A percentile compares a stretch with the other conserved stretches of the same genome.
These are phyloP conservation scores for Botrytis paeoniae DNA, from an alignment of 2,329 filamentous ascomycete genomes.

Conservation along the genomic window DNA sequence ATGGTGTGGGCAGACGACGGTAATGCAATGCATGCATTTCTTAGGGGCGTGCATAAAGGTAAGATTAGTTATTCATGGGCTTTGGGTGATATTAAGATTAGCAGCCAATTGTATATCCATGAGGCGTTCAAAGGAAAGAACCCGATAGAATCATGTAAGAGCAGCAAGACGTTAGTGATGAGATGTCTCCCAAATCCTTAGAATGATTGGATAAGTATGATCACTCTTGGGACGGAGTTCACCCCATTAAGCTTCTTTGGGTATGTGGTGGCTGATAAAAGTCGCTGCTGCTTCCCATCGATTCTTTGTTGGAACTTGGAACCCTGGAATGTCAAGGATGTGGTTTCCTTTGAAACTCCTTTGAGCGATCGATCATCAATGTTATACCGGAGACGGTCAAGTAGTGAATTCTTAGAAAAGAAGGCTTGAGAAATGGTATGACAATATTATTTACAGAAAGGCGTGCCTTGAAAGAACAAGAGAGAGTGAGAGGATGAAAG, in stretches of 20 bases:
- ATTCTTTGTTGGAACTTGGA: not conserved
- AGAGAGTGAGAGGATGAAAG: not conserved
- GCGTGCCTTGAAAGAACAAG: not conserved
- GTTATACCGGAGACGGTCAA: not conserved
- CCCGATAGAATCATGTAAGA: not conserved
- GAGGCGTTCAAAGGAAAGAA: not conserved
- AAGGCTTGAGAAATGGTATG: not conserved
- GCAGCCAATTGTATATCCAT: not conserved
- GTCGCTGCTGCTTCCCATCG: not conserved
- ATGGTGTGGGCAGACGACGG: constrained; percentile 4
- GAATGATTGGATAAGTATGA: not conserved
- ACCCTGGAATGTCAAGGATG: not conserved
- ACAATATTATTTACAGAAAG: not conserved
- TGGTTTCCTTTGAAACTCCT: constrained; percentile 1
- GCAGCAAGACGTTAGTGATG: constrained; percentile 3
- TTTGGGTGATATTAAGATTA: not conserved
- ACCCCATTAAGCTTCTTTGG: not conserved
- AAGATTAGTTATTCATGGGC: constrained; percentile 11
- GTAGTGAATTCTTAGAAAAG: not conserved
- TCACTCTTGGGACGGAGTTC: not conserved
- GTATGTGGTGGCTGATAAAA: not conserved
- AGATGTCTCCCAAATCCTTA: not conserved
- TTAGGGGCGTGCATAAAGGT: constrained; percentile 15
- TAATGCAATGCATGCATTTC: constrained; percentile 14
- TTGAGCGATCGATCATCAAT: not conserved